A percentile compares a stretch with the other conserved stretches of the same genome.
These are phyloP conservation scores for Seiridium cupressi DNA, from an alignment of 2,329 filamentous ascomycete genomes.

Conservation along the genomic window DNA sequence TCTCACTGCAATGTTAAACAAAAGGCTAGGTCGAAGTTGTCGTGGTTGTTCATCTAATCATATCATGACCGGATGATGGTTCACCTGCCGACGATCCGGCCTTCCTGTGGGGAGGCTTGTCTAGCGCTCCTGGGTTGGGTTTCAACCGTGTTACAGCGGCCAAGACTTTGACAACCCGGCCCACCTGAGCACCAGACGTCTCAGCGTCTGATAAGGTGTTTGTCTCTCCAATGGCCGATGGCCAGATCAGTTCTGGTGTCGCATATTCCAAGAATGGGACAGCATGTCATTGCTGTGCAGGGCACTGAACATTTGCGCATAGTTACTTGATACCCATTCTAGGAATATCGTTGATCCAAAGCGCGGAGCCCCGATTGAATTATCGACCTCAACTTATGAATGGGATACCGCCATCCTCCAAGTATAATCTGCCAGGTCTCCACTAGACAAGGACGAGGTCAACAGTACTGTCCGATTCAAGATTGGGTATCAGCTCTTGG, in stretches of 20 bases:
- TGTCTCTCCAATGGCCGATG: not conserved
- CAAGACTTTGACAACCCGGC: not conserved
- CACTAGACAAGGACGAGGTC: no score
- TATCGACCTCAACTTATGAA: no score
- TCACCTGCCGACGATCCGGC: not conserved
- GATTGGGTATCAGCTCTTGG: no score
- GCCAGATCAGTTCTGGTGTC: not conserved
- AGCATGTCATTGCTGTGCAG: not conserved
- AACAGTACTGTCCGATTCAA: no score
- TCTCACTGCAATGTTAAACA: not conserved
- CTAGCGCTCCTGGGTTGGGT: not conserved
- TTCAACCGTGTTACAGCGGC: slow-evolving; percentile 3
- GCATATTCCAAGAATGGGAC: not conserved
- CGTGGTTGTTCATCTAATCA: not conserved
- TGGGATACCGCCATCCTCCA: no score
- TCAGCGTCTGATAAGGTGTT: not conserved
- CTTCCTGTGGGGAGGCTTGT: not conserved
- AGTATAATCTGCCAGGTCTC: no score
- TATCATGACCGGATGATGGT: not conserved
- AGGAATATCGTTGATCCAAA: no score
- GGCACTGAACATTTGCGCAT: no score
- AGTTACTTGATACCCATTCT: no score
- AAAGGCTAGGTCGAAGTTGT: not conserved
- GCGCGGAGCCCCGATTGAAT: no score
- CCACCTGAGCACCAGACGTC: not conserved